Conservation (phyloP, 208 protist genomes). For the Crithidia brevicula region DNA sequence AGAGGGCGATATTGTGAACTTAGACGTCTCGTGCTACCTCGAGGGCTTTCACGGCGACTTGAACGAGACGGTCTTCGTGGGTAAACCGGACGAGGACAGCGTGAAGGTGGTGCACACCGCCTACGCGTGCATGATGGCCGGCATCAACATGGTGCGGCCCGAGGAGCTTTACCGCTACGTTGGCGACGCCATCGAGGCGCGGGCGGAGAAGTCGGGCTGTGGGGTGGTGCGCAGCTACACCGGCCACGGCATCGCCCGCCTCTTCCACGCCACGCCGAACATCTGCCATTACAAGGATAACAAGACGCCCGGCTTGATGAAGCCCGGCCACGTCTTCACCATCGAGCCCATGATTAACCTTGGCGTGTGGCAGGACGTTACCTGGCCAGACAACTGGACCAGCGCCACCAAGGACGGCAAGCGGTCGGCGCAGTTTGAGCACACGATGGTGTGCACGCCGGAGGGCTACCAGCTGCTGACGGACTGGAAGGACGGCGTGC, state of each 20-base stretch:
- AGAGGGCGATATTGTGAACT: conserved; percentile 98
- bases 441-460: conserved; percentile 96
- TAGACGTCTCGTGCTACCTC: conserved; percentile 98
- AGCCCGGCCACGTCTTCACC: conserved; percentile 96
- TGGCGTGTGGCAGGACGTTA: conserved; percentile 90
- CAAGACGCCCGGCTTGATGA: conserved; percentile 91
- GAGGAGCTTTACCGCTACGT: conserved; percentile 86
- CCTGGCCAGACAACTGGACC: conserved; percentile 98
- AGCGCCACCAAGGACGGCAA: conserved; percentile 95
- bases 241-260: conserved; percentile 93
- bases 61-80: conserved; percentile 94
- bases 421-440: conserved; percentile 98
- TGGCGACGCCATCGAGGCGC: conserved; percentile 85
- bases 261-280: conserved; percentile 94
- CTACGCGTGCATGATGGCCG: conserved; percentile 84
- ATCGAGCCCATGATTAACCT: conserved; percentile 99
- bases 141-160: conserved; percentile 80
- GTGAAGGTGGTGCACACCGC: conserved; percentile 83
- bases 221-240: conserved; percentile 89
- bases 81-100: conserved; percentile 74
- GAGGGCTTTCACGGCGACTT: conserved; percentile 93
- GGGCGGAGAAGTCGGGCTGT: conserved; percentile 67
- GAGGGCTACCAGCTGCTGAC: conserved; percentile 90
- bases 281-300: conserved; percentile 94
- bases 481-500: conserved; percentile 83